A percentile compares a stretch with the other conserved stretches of the same genome.
Conservation (phyloP, 2,329 filamentous ascomycete genomes). For the Moelleriella libera region DNA sequence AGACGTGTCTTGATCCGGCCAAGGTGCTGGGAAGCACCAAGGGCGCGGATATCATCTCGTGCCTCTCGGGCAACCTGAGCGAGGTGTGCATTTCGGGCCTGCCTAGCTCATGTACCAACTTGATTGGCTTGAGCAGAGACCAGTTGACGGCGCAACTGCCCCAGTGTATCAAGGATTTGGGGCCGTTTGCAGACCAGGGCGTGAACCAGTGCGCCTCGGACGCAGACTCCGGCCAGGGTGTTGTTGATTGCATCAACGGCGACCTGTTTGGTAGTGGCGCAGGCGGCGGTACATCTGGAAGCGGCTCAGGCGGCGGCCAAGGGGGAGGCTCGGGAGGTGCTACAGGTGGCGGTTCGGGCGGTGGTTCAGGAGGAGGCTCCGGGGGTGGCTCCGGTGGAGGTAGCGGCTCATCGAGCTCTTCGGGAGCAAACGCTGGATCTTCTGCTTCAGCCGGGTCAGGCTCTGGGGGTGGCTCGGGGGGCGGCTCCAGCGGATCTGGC, state of each 20-base stretch:
- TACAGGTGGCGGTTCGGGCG: neutral
- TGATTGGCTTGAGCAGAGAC: neutral
- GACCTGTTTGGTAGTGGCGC: neutral
- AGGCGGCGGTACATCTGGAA: neutral
- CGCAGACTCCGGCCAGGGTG: neutral
- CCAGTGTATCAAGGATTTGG: constrained; percentile 3
- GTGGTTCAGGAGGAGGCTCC: neutral
- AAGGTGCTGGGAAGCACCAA: neutral
- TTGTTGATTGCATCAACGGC: neutral
- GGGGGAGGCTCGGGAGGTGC: neutral
- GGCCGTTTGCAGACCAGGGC: neutral
- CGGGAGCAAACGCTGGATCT: no score
- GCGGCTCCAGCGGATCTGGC: no score
- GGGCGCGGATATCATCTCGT: constrained; percentile 2
- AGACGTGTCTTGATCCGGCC: constrained; percentile 1
- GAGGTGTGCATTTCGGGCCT: constrained; percentile 3
- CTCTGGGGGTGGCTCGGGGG: no score
- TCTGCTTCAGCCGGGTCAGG: no score
- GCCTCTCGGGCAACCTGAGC: neutral
- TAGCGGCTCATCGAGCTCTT: neutral
- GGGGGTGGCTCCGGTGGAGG: neutral
- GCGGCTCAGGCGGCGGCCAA: neutral
- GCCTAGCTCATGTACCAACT: constrained; percentile 2
- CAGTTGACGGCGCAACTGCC: neutral
- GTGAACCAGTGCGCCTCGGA: neutral